Evolutionary conservation across 371 early-diverging fungal species (phyloP).

Genomic region (Parasitella parasitica): DNA sequence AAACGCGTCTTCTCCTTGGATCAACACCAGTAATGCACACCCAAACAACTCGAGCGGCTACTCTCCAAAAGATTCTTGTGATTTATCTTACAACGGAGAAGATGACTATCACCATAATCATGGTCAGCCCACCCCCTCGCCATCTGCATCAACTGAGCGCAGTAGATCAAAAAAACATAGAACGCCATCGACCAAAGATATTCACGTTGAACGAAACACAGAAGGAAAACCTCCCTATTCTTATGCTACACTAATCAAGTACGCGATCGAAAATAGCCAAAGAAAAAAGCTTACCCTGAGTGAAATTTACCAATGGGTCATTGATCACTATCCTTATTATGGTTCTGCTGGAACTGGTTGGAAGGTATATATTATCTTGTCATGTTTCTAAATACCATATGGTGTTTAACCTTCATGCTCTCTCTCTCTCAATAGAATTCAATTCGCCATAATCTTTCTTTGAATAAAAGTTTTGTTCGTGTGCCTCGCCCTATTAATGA

Average conservation of each 20-base stretch:
- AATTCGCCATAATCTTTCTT: conserved; percentile 95
- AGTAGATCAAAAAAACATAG: conserved; percentile 21
- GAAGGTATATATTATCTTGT: conserved; percentile 58
- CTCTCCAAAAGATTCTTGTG: conserved; percentile 22
- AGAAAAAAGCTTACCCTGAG: conserved; percentile 75
- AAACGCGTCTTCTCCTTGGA: conserved; percentile 8
- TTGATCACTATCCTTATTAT: conserved; percentile 77
- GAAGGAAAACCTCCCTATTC: conserved; percentile 78
- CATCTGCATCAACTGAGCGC: conserved; percentile 28
- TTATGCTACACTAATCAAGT: conserved; percentile 86
- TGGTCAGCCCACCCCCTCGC: conserved; percentile 26
- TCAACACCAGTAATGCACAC: background rate
- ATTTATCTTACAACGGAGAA: conserved; percentile 19
- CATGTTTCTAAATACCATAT: background rate
- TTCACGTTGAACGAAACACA: conserved; percentile 30
- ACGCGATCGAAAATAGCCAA: conserved; percentile 77
- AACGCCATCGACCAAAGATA: conserved; percentile 21
- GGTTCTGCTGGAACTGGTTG: conserved; percentile 74
- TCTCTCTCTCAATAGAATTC: conserved; percentile 69
- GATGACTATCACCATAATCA: conserved; percentile 13
- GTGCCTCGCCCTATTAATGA: conserved; percentile 86
- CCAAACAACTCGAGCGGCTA: conserved; percentile 1
- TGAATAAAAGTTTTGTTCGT: conserved; percentile 90
- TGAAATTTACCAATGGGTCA: conserved; percentile 90
- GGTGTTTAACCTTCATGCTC: background rate